Evolutionary conservation across 2,329 filamentous ascomycete genomes (phyloP).

Genomic region (Colletotrichum sidae): DNA sequence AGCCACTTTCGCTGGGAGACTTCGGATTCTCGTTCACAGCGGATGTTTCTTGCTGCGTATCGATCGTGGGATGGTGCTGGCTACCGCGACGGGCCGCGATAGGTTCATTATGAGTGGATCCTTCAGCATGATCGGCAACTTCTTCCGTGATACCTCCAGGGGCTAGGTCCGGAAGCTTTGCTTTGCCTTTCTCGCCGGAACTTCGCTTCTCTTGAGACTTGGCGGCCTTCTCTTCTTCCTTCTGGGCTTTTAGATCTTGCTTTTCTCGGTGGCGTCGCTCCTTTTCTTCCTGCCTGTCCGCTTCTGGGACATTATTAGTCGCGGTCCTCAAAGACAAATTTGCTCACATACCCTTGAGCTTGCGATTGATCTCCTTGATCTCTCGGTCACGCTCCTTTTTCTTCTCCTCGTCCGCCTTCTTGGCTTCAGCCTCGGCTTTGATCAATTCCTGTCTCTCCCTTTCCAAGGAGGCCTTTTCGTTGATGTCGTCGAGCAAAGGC

Average conservation of each 20-base stretch:
- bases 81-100: neutral
- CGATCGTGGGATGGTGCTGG: conserved; percentile 38
- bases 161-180: conserved; percentile 43
- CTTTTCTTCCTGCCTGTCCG: conserved; percentile 61
- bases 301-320: conserved; percentile 46
- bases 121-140: neutral
- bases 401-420: conserved; percentile 68
- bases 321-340: neutral
- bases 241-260: conserved; percentile 55
- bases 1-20: conserved; percentile 39
- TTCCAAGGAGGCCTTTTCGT: conserved; percentile 79
- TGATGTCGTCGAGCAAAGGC: conserved; percentile 87
- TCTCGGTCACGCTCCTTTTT: conserved; percentile 65
- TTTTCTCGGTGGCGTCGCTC: conserved; percentile 63
- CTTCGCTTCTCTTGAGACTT: conserved; percentile 65
- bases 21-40: conserved; percentile 27
- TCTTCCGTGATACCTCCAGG: conserved; percentile 13
- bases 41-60: conserved; percentile 32
- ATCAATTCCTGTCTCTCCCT: conserved; percentile 73
- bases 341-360: conserved; percentile 67
- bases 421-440: conserved; percentile 72
- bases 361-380: conserved; percentile 63
- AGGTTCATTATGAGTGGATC: neutral
- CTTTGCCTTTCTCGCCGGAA: conserved; percentile 64
- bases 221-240: conserved; percentile 63